phyloP scores from a whole-genome alignment of 2,329 filamentous ascomycete genomes.

The Penicillium thymicola region DNA sequence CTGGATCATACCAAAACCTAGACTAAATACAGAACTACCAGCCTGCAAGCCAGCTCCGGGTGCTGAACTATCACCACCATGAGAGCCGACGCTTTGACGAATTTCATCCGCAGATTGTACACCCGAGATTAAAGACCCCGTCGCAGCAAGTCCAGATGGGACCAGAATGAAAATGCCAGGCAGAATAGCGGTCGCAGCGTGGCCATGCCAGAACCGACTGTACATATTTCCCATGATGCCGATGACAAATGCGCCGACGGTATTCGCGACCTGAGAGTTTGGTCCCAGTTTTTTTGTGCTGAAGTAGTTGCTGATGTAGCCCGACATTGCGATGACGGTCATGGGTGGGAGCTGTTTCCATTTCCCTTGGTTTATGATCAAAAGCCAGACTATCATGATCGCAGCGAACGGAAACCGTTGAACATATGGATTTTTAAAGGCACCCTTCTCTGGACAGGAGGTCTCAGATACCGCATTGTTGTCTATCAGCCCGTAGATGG shows the following conservation, averaged over 20 bases:
- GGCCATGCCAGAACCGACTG: slow-evolving; percentile 65
- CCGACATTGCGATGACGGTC: slow-evolving; percentile 67
- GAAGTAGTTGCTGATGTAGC: slow-evolving; percentile 60
- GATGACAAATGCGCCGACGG: slow-evolving; percentile 70
- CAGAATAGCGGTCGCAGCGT: slow-evolving; percentile 79
- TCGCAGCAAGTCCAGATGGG: slow-evolving; percentile 56
- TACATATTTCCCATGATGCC: slow-evolving; percentile 76
- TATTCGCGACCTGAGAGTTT: slow-evolving; percentile 72
- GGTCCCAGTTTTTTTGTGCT: slow-evolving; percentile 55
- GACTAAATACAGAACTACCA: slow-evolving; percentile 26
- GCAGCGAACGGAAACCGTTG: slow-evolving; percentile 70
- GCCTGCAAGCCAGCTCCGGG: slow-evolving; percentile 19
- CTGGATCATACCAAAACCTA: slow-evolving; percentile 43
- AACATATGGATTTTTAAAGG: slow-evolving; percentile 33
- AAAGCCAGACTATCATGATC: slow-evolving; percentile 67
- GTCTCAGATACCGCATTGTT: slow-evolving; percentile 48
- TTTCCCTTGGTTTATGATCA: slow-evolving; percentile 77
- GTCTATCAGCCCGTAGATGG: slow-evolving; percentile 60
- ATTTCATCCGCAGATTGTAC: slow-evolving; percentile 56
- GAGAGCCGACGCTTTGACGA: slow-evolving; percentile 26
- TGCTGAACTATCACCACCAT: slow-evolving; percentile 3
- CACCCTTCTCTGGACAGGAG: slow-evolving; percentile 40
- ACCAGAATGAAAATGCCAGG: slow-evolving; percentile 76
- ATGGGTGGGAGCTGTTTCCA: slow-evolving; percentile 74
- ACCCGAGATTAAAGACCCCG: slow-evolving; percentile 55